Evolutionary conservation across 179 eudicot species (phyloP).

Genomic region (Carnegiea gigantea): DNA sequence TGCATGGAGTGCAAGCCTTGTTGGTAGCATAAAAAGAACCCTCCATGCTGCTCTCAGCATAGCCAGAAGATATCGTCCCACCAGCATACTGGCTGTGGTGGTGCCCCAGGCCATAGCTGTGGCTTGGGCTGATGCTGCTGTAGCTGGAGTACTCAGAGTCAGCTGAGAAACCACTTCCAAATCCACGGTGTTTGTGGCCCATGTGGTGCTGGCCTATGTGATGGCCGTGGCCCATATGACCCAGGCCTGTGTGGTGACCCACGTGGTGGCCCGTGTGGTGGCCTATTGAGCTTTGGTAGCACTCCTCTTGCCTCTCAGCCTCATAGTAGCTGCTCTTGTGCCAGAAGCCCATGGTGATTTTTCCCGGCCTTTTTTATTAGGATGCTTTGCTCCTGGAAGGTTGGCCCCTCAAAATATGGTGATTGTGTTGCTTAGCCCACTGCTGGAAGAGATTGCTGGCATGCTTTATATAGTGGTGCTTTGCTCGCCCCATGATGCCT

Average conservation of each 20-base stretch:
- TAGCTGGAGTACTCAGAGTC: constrained; percentile 29
- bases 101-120: constrained; percentile 15
- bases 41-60: background rate
- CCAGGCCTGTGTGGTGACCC: too few relatives aligned
- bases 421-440: constrained; percentile 10
- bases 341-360: constrained; percentile 23
- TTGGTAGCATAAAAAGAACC: constrained; percentile 26
- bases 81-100: constrained; percentile 18
- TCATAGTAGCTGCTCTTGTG: constrained; percentile 28
- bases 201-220: constrained; percentile 12
- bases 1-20: constrained; percentile 26
- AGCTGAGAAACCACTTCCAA: constrained; percentile 12
- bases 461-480: constrained; percentile 22
- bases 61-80: constrained; percentile 22
- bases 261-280: constrained; percentile 12
- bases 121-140: constrained; percentile 21
- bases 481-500: background rate
- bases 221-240: constrained; percentile 14
- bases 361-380: background rate
- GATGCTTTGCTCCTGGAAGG: background rate
- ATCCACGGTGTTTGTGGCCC: constrained; percentile 15
- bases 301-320: constrained; percentile 27
- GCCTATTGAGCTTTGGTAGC: constrained; percentile 22
- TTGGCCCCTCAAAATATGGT: background rate
- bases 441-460: constrained; percentile 11